A percentile compares a stretch with the other conserved stretches of the same genome.
Evolutionary conservation across 192 early-diverging fungal genomes (phyloP).

Genomic region (Hyaloraphidium curvatum): DNA sequence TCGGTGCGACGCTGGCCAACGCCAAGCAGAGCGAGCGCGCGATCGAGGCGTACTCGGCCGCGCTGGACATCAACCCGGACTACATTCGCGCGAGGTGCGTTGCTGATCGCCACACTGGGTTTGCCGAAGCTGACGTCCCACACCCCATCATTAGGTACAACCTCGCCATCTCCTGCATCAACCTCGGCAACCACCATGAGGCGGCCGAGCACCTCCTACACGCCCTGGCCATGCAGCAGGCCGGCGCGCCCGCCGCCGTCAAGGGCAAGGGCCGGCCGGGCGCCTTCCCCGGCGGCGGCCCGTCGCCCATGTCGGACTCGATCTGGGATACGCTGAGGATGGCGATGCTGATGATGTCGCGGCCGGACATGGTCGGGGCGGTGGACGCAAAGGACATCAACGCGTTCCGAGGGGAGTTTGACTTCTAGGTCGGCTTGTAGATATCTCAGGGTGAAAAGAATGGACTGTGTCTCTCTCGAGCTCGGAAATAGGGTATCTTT

Average conservation of each 20-base stretch:
- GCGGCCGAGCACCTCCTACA: conserved; percentile 81
- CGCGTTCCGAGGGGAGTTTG: conserved; percentile 67
- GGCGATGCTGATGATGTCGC: conserved; percentile 18
- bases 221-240: conserved; percentile 66
- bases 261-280: conserved; percentile 13
- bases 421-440: conserved; percentile 39
- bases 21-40: conserved; percentile 49
- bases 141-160: conserved; percentile 32
- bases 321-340: conserved; percentile 75
- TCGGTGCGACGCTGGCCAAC: conserved; percentile 93
- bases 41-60: conserved; percentile 84
- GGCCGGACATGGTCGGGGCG: conserved; percentile 51
- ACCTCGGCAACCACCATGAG: conserved; percentile 68
- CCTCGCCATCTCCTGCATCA: conserved; percentile 77
- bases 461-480: too few species aligned
- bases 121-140: not conserved
- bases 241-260: conserved; percentile 23
- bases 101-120: not conserved
- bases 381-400: conserved; percentile 59
- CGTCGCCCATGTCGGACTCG: conserved; percentile 36
- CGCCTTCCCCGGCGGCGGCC: conserved; percentile 14
- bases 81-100: conserved; percentile 76
- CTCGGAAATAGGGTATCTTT: too few species aligned
- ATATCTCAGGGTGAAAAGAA: too few species aligned
- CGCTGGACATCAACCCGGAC: conserved; percentile 81